Base-by-base conservation (phyloP, 2,329 filamentous ascomycete genomes). In the Chaetomiaceae sp. region DNA sequence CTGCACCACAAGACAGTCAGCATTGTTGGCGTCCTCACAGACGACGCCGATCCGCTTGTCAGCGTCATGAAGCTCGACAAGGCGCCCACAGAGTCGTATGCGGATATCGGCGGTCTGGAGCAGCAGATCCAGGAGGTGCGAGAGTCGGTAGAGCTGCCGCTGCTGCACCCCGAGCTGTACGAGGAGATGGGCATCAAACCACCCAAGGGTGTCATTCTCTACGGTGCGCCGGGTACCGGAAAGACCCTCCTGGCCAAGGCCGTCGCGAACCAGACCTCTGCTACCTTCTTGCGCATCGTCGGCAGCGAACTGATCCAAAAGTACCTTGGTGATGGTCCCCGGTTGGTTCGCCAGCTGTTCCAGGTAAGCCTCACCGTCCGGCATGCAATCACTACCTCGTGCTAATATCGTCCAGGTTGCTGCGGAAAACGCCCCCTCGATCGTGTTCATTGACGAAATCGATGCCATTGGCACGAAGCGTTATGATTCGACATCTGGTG, bases 131-230 rank as follows among this genome's bases (percentile, higher is more conserved):
- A 99, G 67, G 93, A 99, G 73, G 93, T 99, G 40, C 81, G 93
- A 60, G 93, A 99, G 74, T 95, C 93, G 1, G 93, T 99, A 51
- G 93, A 99, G 73, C 72, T 99, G 63, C 93, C 93, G 5, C 77
- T 99, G 57, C 77, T 99, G 53, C 93, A 99, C 68, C 93, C 93
- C 0, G 93, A 99, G 72, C 75, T 99, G 46, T 99, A 99, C 72
- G 93, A 99, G 71, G 93, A 99, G 76, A 99, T 99, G 93, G 93
- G 93, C 65, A 97, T 99, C 79, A 99, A 99, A 73, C 93, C 93
- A 4, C 93, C 93, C 55, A 99, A 99, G 80, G 93, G 93, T 79
- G 93, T 99, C 62, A 99, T 99, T 65, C 85, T 99, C 21, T 99
- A 99, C 68, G 93, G 93, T 73, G 90, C 89, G 5, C 93, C 93